Conservation (phyloP, 371 early-diverging fungal genomes). For the Fennellomyces sp. region DNA sequence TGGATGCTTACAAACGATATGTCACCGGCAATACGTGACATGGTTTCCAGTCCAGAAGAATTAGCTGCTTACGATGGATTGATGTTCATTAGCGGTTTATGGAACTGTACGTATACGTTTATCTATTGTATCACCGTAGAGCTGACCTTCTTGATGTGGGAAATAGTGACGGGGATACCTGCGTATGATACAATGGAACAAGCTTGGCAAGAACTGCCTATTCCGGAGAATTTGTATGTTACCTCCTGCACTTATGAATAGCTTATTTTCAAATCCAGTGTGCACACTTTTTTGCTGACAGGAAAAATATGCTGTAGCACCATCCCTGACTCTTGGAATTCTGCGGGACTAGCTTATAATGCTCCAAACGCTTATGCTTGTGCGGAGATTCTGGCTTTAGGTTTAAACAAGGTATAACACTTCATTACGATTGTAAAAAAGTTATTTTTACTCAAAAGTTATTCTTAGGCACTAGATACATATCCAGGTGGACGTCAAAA, state of each 20-base stretch:
- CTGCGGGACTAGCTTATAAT: slow-evolving; percentile 36
- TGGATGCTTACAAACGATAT: slow-evolving; percentile 46
- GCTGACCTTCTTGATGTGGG: no score
- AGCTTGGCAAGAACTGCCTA: slow-evolving; percentile 28
- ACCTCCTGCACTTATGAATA: background rate
- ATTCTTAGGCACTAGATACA: slow-evolving; percentile 28
- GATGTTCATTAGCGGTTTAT: slow-evolving; percentile 50
- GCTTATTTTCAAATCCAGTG: background rate
- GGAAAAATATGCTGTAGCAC: slow-evolving; percentile 11
- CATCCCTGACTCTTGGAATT: slow-evolving; percentile 25
- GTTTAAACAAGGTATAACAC: slow-evolving; percentile 36
- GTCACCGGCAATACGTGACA: slow-evolving; percentile 25
- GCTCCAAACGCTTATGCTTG: slow-evolving; percentile 45
- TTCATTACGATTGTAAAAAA: no score
- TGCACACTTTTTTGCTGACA: background rate
- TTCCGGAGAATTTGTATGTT: slow-evolving; percentile 26
- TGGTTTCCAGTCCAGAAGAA: slow-evolving; percentile 18
- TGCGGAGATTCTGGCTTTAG: slow-evolving; percentile 37
- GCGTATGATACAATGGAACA: slow-evolving; percentile 29
- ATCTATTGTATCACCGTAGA: no score
- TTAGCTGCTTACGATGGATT: slow-evolving; percentile 37
- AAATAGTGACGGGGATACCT: slow-evolving; percentile 36
- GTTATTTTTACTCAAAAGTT: background rate
- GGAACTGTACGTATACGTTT: slow-evolving; percentile 49
- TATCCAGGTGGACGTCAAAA: slow-evolving; percentile 40